Evolutionary conservation across 2,329 filamentous ascomycete genomes (phyloP).

Genomic region (Aureobasidium uvarum): DNA sequence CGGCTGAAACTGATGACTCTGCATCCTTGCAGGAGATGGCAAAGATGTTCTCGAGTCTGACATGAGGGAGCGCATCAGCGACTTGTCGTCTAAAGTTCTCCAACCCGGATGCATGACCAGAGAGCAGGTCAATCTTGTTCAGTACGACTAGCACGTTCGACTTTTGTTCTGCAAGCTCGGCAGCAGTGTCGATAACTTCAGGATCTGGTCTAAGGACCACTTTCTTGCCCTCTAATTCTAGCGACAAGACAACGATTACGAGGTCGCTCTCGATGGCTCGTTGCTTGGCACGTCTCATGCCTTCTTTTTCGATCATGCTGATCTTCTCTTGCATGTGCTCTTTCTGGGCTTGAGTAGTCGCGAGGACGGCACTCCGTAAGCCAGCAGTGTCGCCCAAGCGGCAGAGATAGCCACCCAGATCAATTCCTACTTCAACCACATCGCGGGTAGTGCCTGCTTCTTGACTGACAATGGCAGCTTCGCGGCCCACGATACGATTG

Average conservation of each 20-base stretch:
- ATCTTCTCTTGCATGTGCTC: slow-evolving; percentile 44
- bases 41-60: slow-evolving; percentile 51
- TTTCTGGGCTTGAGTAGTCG: neutral
- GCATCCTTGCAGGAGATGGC: slow-evolving; percentile 67
- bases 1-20: slow-evolving; percentile 5
- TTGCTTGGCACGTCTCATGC: slow-evolving; percentile 80
- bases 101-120: slow-evolving; percentile 14
- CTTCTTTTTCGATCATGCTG: slow-evolving; percentile 79
- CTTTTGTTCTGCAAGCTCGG: slow-evolving; percentile 49
- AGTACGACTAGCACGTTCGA: slow-evolving; percentile 58
- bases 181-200: slow-evolving; percentile 57
- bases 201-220: slow-evolving; percentile 45
- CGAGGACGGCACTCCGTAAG: slow-evolving; percentile 56
- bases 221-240: slow-evolving; percentile 54
- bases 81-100: slow-evolving; percentile 33
- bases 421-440: slow-evolving; percentile 86
- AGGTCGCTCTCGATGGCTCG: slow-evolving; percentile 82
- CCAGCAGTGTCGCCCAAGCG: slow-evolving; percentile 96
- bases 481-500: slow-evolving; percentile 83
- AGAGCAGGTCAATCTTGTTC: slow-evolving; percentile 58
- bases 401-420: slow-evolving; percentile 85
- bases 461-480: slow-evolving; percentile 90
- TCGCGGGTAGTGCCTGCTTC: slow-evolving; percentile 94
- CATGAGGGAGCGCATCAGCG: slow-evolving; percentile 43
- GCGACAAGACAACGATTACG: slow-evolving; percentile 73